Percentiles rank a stretch among this genome's conserved stretches.
phyloP scores from a whole-genome alignment of 1,284 basidiomycete species.

The Fomitopsis betulina region DNA sequence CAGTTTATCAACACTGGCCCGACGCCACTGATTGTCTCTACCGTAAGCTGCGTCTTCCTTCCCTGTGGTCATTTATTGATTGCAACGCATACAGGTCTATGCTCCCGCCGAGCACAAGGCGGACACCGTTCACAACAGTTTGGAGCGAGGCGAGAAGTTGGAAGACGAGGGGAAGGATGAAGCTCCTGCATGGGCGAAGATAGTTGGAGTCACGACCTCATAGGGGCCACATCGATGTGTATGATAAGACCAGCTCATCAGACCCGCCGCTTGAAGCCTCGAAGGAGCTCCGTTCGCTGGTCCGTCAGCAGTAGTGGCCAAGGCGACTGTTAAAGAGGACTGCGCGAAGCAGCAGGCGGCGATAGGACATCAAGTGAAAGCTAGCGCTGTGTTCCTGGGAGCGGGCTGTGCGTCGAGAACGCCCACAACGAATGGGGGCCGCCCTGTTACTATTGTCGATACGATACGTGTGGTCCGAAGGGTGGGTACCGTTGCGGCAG shows the following conservation, averaged over 20 bases:
- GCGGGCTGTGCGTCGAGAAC: neutral
- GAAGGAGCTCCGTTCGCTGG: neutral
- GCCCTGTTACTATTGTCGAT: neutral
- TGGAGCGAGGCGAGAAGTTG: constrained; percentile 25
- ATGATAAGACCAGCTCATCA: neutral
- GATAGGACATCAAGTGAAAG: neutral
- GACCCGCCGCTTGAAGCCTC: neutral
- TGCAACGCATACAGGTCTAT: constrained; percentile 19
- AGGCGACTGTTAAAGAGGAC: neutral
- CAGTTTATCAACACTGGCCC: constrained; percentile 27
- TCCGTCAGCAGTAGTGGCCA: neutral
- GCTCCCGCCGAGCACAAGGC: constrained; percentile 30
- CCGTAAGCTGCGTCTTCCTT: constrained; percentile 12
- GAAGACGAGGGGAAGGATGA: constrained; percentile 29
- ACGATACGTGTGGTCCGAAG: neutral
- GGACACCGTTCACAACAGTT: constrained; percentile 24
- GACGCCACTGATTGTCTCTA: constrained; percentile 26
- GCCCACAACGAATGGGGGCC: neutral
- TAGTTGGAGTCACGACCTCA: neutral
- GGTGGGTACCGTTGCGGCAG: no score
- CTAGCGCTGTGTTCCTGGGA: neutral
- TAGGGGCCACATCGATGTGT: neutral
- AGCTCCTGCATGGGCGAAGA: constrained; percentile 25
- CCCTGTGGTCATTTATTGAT: neutral
- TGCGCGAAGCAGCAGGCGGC: neutral